These are phyloP conservation scores for Leonotis leonurus DNA, from an alignment of 257 asterid genomes.

Conservation along the genomic window DNA sequence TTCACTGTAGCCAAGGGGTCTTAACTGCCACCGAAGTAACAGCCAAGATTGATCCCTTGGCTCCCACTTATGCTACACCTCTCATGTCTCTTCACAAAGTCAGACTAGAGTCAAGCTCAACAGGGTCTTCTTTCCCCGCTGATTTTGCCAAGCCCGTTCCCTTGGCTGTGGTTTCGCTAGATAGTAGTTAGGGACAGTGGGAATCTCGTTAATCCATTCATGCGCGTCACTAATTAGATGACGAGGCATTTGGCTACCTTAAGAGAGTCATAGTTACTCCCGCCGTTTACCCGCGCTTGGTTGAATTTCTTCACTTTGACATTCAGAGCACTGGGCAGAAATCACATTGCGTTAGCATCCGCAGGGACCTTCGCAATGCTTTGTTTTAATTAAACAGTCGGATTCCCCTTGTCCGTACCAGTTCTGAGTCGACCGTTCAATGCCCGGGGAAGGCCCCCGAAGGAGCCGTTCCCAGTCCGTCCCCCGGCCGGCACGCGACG, in stretches of 20 bases:
- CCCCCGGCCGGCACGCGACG: no score
- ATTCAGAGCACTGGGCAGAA: conserved; percentile 9
- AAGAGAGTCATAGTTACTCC: conserved; percentile 52
- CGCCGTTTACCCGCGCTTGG: conserved; percentile 36
- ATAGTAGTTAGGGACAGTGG: background rate
- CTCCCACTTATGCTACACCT: conserved; percentile 26
- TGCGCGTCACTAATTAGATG: conserved; percentile 32
- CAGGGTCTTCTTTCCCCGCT: conserved; percentile 60
- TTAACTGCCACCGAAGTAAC: no score
- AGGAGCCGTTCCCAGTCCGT: no score
- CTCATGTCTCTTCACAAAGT: conserved; percentile 20
- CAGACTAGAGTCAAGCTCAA: conserved; percentile 52
- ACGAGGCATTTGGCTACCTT: conserved; percentile 75
- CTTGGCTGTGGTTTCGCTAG: background rate
- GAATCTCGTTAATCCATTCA: background rate
- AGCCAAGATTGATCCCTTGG: no score
- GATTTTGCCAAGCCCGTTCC: background rate
- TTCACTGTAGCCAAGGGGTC: no score
- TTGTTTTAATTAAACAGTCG: no score
- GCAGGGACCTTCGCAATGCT: no score
- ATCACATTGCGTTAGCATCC: no score
- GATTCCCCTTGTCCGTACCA: no score
- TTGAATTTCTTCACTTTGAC: conserved; percentile 36
- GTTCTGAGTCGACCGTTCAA: no score
- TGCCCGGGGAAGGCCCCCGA: no score